These are phyloP conservation scores for Cubamyces sp. DNA, from an alignment of 768 basidiomycete genomes.

Conservation along the genomic window DNA sequence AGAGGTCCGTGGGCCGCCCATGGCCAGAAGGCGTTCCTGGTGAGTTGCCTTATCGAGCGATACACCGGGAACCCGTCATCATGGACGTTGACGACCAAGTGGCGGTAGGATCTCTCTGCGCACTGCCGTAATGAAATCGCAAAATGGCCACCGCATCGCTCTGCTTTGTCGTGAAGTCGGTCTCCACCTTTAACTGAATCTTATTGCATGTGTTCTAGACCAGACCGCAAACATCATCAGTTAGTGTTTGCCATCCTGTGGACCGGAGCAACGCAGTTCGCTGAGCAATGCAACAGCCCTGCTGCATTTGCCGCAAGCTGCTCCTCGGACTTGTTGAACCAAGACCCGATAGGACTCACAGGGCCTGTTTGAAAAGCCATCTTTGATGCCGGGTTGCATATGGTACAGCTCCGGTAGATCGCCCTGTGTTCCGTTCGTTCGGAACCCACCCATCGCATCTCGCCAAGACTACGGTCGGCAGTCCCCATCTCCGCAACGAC, in stretches of 20 bases:
- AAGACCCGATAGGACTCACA: background rate
- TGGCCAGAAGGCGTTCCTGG: constrained; percentile 3
- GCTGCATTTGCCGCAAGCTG: background rate
- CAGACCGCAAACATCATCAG: no score
- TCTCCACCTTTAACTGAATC: no score
- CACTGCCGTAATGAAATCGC: constrained; percentile 7
- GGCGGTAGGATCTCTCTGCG: background rate
- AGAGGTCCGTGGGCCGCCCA: background rate
- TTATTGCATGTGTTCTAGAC: no score
- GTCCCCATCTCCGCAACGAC: constrained; percentile 8
- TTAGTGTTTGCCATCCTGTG: no score
- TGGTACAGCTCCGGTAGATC: constrained; percentile 11
- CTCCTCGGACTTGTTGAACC: background rate
- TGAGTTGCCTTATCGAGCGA: constrained; percentile 10
- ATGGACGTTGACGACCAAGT: constrained; percentile 12
- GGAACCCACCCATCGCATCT: constrained; percentile 2
- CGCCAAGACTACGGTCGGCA: constrained; percentile 13
- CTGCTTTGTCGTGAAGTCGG: background rate
- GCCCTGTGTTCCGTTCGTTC: background rate
- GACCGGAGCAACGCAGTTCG: no score
- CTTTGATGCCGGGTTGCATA: constrained; percentile 15
- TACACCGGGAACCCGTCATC: constrained; percentile 11
- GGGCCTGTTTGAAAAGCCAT: background rate
- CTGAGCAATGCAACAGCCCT: no score
- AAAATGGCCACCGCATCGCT: background rate